phyloP scores from a whole-genome alignment of 148 eudicot genomes.

The Rhododendron henanense region DNA sequence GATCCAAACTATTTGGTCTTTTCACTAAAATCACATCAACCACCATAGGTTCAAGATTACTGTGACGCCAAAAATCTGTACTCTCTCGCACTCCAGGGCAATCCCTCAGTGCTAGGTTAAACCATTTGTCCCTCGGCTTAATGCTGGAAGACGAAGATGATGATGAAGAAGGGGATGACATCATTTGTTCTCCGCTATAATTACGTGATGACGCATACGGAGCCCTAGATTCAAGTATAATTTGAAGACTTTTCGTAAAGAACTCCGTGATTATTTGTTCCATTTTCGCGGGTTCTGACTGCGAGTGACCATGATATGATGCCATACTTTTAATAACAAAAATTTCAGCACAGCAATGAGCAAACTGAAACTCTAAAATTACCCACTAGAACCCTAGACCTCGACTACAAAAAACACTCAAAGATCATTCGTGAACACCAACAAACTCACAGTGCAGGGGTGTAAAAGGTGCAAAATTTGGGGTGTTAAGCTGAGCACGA shows the following conservation, averaged over 20 bases:
- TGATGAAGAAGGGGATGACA: constrained; percentile 71
- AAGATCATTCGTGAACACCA: background rate
- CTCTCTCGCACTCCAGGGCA: constrained; percentile 85
- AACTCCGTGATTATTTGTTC: constrained; percentile 89
- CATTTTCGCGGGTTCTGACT: constrained; percentile 69
- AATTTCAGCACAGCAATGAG: background rate
- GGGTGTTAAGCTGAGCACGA: background rate
- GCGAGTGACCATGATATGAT: constrained; percentile 51
- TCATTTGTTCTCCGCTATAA: constrained; percentile 68
- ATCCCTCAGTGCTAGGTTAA: constrained; percentile 77
- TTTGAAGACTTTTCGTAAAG: constrained; percentile 76
- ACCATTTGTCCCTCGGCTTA: constrained; percentile 88
- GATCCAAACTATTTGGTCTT: constrained; percentile 41
- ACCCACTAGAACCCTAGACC: background rate
- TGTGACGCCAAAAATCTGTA: constrained; percentile 78
- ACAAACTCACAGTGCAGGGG: background rate
- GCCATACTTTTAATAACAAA: constrained; percentile 41
- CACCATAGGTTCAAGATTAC: constrained; percentile 84
- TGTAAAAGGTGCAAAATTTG: background rate
- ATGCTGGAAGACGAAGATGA: constrained; percentile 73
- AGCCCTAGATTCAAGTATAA: constrained; percentile 76
- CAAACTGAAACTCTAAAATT: background rate
- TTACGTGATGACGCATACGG: constrained; percentile 76
- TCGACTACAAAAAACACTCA: background rate
- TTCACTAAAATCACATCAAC: constrained; percentile 73